Percentiles rank a stretch among this genome's conserved stretches.
Conservation (phyloP, 139 green algal genomes). For the Coelastrella sp. region DNA sequence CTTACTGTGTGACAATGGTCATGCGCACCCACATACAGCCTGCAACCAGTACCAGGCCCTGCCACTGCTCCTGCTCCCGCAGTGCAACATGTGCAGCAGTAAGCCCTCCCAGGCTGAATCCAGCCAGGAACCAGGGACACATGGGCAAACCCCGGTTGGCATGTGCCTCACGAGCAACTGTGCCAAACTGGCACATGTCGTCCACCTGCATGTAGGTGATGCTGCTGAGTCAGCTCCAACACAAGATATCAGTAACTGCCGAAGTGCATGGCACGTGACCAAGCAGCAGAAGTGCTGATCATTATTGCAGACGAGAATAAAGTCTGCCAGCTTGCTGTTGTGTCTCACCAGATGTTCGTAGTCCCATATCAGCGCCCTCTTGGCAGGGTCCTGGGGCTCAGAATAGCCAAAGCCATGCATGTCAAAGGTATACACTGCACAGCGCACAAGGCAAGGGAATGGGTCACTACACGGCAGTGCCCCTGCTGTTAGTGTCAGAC, state of each 20-base stretch:
- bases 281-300: no score
- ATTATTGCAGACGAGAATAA: neutral
- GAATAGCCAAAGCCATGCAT: slow-evolving; percentile 12
- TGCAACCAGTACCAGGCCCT: slow-evolving; percentile 20
- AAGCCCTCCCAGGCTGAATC: slow-evolving; percentile 29
- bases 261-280: no score
- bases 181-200: slow-evolving; percentile 21
- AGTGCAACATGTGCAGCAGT: slow-evolving; percentile 17
- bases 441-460: no score
- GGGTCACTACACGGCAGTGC: no score
- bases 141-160: neutral
- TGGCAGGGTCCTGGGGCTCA: neutral
- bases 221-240: neutral
- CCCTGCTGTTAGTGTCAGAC: no score
- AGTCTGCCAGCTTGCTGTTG: neutral
- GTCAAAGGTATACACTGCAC: slow-evolving; percentile 18
- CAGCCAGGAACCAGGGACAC: slow-evolving; percentile 6
- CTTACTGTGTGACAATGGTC: slow-evolving; percentile 20
- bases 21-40: slow-evolving; percentile 41
- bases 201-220: slow-evolving; percentile 10
- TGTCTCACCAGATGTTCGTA: slow-evolving; percentile 15
- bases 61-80: slow-evolving; percentile 7
- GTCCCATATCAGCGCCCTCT: slow-evolving; percentile 1
- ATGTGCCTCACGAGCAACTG: neutral
- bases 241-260: neutral